These are phyloP conservation scores for Cyclotella distinguenda DNA, from an alignment of 108 stramenopile species.

Conservation along the genomic window DNA sequence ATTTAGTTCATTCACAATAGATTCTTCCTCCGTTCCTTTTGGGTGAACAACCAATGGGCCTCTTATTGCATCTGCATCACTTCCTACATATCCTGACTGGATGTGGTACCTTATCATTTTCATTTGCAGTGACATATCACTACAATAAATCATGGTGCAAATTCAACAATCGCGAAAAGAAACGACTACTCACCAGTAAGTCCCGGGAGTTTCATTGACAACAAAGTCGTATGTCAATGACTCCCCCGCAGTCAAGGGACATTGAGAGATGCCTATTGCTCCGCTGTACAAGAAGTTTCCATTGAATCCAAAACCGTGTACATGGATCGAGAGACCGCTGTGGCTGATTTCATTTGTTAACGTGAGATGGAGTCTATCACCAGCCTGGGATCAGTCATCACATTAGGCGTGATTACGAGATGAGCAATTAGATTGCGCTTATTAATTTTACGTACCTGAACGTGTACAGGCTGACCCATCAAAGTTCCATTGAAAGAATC, in stretches of 20 bases:
- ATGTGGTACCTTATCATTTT: slow-evolving; percentile 20
- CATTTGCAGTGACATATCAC: no score
- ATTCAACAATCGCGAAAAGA: no score
- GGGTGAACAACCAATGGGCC: slow-evolving; percentile 37
- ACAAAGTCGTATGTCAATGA: slow-evolving; percentile 12
- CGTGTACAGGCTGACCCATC: slow-evolving; percentile 31
- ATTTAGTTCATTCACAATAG: slow-evolving; percentile 16
- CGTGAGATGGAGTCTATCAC: slow-evolving; percentile 2
- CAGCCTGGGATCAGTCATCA: no score
- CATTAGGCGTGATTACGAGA: no score
- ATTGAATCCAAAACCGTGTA: slow-evolving; percentile 14
- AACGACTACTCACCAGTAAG: no score
- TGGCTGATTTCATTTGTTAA: slow-evolving; percentile 14
- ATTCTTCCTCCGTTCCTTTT: slow-evolving; percentile 2
- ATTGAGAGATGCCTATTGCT: slow-evolving; percentile 30
- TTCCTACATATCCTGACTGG: slow-evolving; percentile 6
- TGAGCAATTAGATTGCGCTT: no score
- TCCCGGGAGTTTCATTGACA: slow-evolving; percentile 17
- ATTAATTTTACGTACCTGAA: no score
- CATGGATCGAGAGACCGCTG: slow-evolving; percentile 25
- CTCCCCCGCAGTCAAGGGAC: slow-evolving; percentile 16
- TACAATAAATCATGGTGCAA: no score
- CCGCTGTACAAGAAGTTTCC: slow-evolving; percentile 14
- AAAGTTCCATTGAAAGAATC: not conserved
- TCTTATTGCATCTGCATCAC: slow-evolving; percentile 16